Evolutionary conservation across 148 eudicot species (phyloP).

Genomic region (Hydrangea macrophylla): DNA sequence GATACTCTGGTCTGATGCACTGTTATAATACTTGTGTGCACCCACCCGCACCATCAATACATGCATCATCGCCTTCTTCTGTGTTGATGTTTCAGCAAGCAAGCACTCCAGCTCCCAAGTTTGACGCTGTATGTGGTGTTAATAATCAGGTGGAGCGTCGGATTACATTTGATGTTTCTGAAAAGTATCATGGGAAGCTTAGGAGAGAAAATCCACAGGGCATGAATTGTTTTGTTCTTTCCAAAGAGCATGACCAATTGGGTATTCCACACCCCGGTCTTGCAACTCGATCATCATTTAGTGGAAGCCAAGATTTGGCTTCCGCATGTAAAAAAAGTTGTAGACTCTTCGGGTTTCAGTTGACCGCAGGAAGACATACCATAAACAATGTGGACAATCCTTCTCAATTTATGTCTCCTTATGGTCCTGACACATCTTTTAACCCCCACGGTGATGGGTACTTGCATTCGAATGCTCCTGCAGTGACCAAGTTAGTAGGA

Average conservation of each 20-base stretch:
- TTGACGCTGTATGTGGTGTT: slow-evolving; percentile 7
- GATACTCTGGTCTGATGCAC: slow-evolving; percentile 33
- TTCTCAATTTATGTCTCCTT: slow-evolving; percentile 10
- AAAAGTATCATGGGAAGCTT: slow-evolving; percentile 13
- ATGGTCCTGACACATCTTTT: slow-evolving; percentile 18
- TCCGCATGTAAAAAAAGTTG: slow-evolving; percentile 54
- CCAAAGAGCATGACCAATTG: slow-evolving; percentile 14
- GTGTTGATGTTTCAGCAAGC: slow-evolving; percentile 58
- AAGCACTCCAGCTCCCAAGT: slow-evolving; percentile 26
- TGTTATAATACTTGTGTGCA: slow-evolving; percentile 16
- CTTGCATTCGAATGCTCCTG: slow-evolving; percentile 45
- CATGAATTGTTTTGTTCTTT: slow-evolving; percentile 6
- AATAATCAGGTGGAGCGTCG: slow-evolving; percentile 17
- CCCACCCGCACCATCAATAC: slow-evolving; percentile 23
- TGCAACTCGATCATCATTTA: slow-evolving; percentile 20
- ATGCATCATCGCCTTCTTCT: slow-evolving; percentile 61
- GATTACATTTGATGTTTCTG: slow-evolving; percentile 15
- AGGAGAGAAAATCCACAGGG: slow-evolving; percentile 13
- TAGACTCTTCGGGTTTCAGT: slow-evolving; percentile 73
- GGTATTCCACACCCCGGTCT: slow-evolving; percentile 14
- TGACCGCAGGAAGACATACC: slow-evolving; percentile 48
- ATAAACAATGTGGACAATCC: slow-evolving; percentile 19
- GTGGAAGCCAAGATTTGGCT: slow-evolving; percentile 27
- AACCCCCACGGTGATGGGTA: slow-evolving; percentile 45
- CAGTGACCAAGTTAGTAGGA: slow-evolving; percentile 30